Base-by-base conservation (phyloP, 441 rosid species). In the Brassica hybrid region DNA sequence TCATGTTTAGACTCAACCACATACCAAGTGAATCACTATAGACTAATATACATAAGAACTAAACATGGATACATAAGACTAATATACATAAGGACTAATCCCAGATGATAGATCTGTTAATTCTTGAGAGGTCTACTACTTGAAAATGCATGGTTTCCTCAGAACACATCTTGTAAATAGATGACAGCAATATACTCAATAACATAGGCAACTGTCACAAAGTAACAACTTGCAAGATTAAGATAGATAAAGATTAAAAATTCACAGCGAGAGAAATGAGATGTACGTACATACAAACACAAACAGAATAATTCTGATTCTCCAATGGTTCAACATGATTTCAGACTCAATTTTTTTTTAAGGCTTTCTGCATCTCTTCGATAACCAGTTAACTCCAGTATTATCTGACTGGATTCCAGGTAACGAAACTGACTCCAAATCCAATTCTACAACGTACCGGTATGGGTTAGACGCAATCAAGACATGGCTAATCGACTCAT, bases 181-280 rank as follows among this genome's bases (percentile, higher is more conserved):
- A n/a, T n/a, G n/a, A n/a, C n/a, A n/a, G n/a, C n/a, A n/a, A n/a
- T n/a, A n/a, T n/a, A n/a, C n/a, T n/a, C n/a, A n/a, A n/a, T n/a
- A n/a, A n/a, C n/a, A n/a, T n/a, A n/a, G n/a, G n/a, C n/a, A n/a
- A n/a, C n/a, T n/a, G n/a, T 85, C 34, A 88, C 93, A 76, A 94
- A 87, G 68, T 88, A 89, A 36, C 93, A 91, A 54, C 96, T 94
- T 65, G 87, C 86, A 54, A 94, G 92, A 85, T 82, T 83, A 19
- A 94, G 80, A 64, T 73, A 5, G 85, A 83, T 13, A 94, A 74
- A 71, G 67, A 60, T 48, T 74, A 82, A 48, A 88, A 88, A 82
- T 89, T 83, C 14, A 67, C 52, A 13, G 90, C 89, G 3, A 86
- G 57, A 23, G 96, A 90, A 13, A 72, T 58, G 16, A 94, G 83